Percentiles rank a stretch among this genome's conserved stretches.
Conservation (phyloP, 73 alveolate genomes). For the Paramecium primaurelia region DNA sequence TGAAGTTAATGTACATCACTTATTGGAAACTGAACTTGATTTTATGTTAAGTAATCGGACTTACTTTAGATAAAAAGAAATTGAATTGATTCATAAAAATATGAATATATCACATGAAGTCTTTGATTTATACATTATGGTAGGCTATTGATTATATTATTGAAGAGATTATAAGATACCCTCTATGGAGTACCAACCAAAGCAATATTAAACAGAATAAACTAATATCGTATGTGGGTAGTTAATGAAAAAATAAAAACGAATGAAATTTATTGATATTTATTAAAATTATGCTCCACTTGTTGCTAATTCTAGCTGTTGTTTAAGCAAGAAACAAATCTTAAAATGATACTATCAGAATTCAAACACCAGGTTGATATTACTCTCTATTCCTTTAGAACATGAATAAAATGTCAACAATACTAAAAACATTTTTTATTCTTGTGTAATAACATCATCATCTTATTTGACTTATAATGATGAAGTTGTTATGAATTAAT, state of each 20-base stretch:
- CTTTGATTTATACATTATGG: constrained; percentile 33
- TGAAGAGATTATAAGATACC: background rate
- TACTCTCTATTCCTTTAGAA: background rate
- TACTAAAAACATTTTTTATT: constrained; percentile 10
- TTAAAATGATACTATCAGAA: background rate
- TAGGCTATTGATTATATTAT: background rate
- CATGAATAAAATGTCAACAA: background rate
- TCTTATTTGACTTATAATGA: background rate
- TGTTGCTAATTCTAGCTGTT: background rate
- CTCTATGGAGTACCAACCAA: background rate
- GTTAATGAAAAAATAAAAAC: background rate
- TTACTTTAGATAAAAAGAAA: background rate
- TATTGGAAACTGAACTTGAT: constrained; percentile 11
- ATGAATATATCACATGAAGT: constrained; percentile 16
- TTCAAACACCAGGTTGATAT: background rate
- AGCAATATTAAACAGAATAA: constrained; percentile 10
- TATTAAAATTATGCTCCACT: constrained; percentile 7
- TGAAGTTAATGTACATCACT: background rate
- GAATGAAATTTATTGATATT: background rate
- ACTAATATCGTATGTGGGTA: background rate
- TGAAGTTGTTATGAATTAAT: background rate
- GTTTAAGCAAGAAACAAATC: background rate
- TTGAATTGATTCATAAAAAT: background rate
- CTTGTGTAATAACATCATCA: background rate
- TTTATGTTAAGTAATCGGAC: constrained; percentile 16